Base-by-base conservation (phyloP, 495 filamentous ascomycete species). In the Tuber brumale region DNA sequence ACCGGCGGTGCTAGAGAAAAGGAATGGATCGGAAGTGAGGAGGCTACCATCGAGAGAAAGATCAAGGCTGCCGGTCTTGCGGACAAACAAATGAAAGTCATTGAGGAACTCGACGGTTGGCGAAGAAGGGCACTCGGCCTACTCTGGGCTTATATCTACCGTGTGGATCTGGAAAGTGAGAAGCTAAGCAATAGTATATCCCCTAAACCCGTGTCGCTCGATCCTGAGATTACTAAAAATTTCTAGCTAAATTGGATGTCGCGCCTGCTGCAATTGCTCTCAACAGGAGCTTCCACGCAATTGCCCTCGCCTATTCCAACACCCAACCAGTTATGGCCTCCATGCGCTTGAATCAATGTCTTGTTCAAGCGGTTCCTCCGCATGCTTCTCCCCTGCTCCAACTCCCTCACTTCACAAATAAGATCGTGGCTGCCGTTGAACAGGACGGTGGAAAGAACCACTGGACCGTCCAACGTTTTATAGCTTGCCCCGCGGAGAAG, bases 101-200 rank as follows among this genome's bases (percentile, higher is more conserved):
- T 95, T 12, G 85, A 90, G 74, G 88, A 90, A 74, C 79, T 92
- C 72, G 90, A 88, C 74, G 89, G 91, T 5, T 87, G 89, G 66
- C 89, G 92, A 70, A 87, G 95, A 78, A 97, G 97, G 86, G 91
- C 91, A n/a, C 86, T 97, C 42, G 92, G 90, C 46, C 87, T 99
- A 72, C 86, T 98, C 23, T 99, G 95, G 95, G 95, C 94, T 69
- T 98, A 98, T 83, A 88, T 98, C 44, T 93, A 92, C 69, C 91
- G 95, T 57, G 85, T 97, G 44, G 92, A 95, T 76, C 84, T 93
- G 61, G 81, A 72, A 70, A 81, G 75, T 57, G 82, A 83, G 27
- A 81, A 76, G 21, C 81, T 83, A 45, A 82, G 79, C 74, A 82
- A 77, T 69, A 73, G 81, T 82, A 82, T 69, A 35, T 57, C 42